A percentile compares a stretch with the other conserved stretches of the same genome.
Evolutionary conservation across 495 filamentous ascomycete species (phyloP).

Genomic region (Trichoderma orchidacearum): DNA sequence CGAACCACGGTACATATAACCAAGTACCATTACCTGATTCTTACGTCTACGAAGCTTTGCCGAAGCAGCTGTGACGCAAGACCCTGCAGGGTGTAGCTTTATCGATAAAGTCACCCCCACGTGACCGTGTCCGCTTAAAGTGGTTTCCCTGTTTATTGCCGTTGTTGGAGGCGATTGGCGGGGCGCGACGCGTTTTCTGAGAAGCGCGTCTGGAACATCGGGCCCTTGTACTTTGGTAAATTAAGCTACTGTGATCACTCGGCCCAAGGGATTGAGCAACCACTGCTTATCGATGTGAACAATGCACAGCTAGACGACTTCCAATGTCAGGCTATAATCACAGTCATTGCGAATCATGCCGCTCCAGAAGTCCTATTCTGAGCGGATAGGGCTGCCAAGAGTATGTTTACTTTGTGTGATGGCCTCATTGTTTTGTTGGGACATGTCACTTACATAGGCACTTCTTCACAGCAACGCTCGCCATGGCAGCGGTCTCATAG

Average conservation of each 20-base stretch:
- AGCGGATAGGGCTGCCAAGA: slow-evolving; percentile 9
- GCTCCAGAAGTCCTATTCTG: slow-evolving; percentile 5
- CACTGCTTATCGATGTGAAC: not conserved
- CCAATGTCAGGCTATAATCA: not conserved
- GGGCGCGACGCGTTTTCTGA: not conserved
- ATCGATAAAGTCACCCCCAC: not conserved
- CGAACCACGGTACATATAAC: too few relatives aligned
- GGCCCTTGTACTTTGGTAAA: not conserved
- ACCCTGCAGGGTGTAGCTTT: not conserved
- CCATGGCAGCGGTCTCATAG: slow-evolving; percentile 37
- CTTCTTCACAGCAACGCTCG: slow-evolving; percentile 19
- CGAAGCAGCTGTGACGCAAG: slow-evolving; percentile 1
- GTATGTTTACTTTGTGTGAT: slow-evolving; percentile 4
- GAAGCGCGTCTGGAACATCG: not conserved
- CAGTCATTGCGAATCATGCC: slow-evolving; percentile 1
- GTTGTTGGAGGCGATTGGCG: not conserved
- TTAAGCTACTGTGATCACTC: too few relatives aligned
- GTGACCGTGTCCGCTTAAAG: not conserved
- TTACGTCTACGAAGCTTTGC: not conserved
- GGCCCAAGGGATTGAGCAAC: too few relatives aligned
- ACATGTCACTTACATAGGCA: slow-evolving; percentile 2
- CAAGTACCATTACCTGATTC: too few relatives aligned
- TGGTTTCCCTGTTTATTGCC: not conserved
- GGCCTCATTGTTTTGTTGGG: not conserved
- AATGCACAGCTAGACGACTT: not conserved